phyloP scores from a whole-genome alignment of 78 protist genomes.

The Anaeramoeba flamelloides region DNA sequence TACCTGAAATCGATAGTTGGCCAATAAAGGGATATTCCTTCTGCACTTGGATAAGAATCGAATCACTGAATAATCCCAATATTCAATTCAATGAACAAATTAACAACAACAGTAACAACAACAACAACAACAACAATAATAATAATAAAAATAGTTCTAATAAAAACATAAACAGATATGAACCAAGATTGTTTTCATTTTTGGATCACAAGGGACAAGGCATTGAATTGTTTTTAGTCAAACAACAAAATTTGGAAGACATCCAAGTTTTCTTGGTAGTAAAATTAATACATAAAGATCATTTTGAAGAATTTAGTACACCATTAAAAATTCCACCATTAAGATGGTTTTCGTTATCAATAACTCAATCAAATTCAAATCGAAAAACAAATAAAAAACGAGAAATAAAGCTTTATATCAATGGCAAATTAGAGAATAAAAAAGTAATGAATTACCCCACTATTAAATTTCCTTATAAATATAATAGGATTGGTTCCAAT shows the following conservation, averaged over 20 bases:
- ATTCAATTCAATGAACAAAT: neutral
- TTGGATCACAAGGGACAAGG: neutral
- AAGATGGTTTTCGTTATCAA: conserved; percentile 7
- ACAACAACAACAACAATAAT: neutral
- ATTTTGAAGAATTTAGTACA: neutral
- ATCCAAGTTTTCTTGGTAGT: neutral
- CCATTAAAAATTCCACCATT: neutral
- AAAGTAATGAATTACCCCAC: conserved; percentile 18
- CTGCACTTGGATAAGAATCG: neutral
- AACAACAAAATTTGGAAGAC: neutral
- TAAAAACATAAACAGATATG: no score
- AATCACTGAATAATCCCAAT: neutral
- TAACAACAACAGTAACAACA: neutral
- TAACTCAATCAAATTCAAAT: conserved; percentile 3
- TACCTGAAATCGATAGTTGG: neutral
- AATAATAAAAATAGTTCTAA: no score
- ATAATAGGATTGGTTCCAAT: neutral
- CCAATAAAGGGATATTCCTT: neutral
- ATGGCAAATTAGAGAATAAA: conserved; percentile 14
- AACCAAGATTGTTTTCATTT: neutral
- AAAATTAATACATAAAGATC: neutral
- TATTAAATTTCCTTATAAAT: neutral
- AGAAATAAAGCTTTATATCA: conserved; percentile 15
- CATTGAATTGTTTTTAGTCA: conserved; percentile 4
- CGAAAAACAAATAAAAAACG: neutral